phyloP scores from a whole-genome alignment of 2,329 filamentous ascomycete genomes.

The Clonostachys solani region DNA sequence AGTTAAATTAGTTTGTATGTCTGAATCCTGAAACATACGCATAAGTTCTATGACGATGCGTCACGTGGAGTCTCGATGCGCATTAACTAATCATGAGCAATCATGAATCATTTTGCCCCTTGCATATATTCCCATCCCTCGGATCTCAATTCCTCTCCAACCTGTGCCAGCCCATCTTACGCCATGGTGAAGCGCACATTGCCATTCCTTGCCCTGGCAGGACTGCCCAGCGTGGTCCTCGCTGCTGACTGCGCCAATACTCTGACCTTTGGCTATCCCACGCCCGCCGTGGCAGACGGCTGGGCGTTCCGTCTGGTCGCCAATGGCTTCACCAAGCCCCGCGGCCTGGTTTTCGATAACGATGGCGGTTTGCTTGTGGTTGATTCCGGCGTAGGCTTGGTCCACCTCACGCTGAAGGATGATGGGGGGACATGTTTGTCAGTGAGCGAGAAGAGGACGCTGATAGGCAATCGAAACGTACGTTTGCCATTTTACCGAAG shows the following conservation, averaged over 20 bases:
- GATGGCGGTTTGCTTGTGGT: slow-evolving; percentile 40
- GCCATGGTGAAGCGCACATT: too few species aligned
- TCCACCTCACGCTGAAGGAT: slow-evolving; percentile 33
- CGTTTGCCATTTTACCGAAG: slow-evolving; percentile 5
- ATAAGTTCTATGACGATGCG: too few species aligned
- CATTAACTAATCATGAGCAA: too few species aligned
- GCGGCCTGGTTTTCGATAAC: slow-evolving; percentile 39
- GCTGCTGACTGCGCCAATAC: slow-evolving; percentile 13
- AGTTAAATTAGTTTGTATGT: too few species aligned
- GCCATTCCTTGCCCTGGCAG: too few species aligned
- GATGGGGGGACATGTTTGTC: slow-evolving; percentile 33
- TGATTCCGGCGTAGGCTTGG: slow-evolving; percentile 34
- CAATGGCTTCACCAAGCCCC: slow-evolving; percentile 32
- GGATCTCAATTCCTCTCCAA: too few species aligned
- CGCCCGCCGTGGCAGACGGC: slow-evolving; percentile 32
- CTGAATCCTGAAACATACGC: too few species aligned
- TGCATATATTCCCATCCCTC: too few species aligned
- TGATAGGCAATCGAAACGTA: slow-evolving; percentile 28
- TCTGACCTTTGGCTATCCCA: slow-evolving; percentile 24
- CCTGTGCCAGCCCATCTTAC: too few species aligned
- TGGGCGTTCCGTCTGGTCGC: slow-evolving; percentile 40
- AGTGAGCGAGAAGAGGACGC: slow-evolving; percentile 23
- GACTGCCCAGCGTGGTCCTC: too few species aligned
- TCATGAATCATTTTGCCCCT: too few species aligned
- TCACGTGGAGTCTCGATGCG: too few species aligned